Conservation (phyloP, 192 early-diverging fungal genomes). For the Phycomyces nitens region DNA sequence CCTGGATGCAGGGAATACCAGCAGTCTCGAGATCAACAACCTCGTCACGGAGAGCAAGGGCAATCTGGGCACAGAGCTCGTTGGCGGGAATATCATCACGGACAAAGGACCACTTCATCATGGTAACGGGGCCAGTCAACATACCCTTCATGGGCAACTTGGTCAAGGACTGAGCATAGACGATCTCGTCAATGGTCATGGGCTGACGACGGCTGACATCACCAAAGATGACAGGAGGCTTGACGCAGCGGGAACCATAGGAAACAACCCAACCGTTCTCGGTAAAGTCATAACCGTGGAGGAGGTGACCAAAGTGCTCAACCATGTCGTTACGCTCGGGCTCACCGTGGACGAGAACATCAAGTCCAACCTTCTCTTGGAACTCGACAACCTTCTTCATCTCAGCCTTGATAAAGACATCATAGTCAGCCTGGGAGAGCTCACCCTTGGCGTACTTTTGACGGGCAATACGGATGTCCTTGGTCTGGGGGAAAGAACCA, state of each 20-base stretch:
- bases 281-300: constrained; percentile 92
- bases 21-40: constrained; percentile 90
- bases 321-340: constrained; percentile 96
- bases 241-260: constrained; percentile 95
- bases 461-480: constrained; percentile 91
- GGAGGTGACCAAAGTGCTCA: constrained; percentile 94
- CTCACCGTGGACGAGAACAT: constrained; percentile 98
- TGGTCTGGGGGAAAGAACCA: constrained; percentile 98
- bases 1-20: constrained; percentile 92
- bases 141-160: constrained; percentile 96
- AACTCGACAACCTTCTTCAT: constrained; percentile 80
- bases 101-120: constrained; percentile 98
- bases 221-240: constrained; percentile 97
- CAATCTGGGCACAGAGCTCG: constrained; percentile 84
- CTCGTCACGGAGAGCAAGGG: constrained; percentile 94
- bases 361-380: constrained; percentile 87
- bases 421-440: constrained; percentile 64
- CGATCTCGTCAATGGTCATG: constrained; percentile 88
- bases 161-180: constrained; percentile 88
- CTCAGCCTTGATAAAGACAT: constrained; percentile 80
- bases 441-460: constrained; percentile 86
- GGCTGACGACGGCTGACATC: constrained; percentile 87
- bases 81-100: constrained; percentile 92
- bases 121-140: constrained; percentile 98
- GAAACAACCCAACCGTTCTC: constrained; percentile 96